Base-by-base conservation (phyloP, 371 early-diverging fungal genomes). In the Saksenaea vasiformis region DNA sequence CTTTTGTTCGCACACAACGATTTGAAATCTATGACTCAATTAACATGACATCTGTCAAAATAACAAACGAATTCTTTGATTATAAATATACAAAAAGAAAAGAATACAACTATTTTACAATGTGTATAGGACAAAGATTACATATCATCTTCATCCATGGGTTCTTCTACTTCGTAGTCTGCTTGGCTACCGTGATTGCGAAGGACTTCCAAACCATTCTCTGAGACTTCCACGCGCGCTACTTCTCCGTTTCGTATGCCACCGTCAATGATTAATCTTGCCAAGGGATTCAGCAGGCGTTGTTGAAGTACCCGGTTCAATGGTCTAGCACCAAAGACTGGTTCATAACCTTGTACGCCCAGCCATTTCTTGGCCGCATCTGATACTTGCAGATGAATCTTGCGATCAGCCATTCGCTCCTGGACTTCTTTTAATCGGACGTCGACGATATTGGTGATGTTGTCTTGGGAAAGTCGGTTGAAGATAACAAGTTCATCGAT, bases 401-500 rank as follows among this genome's bases (percentile, higher is more conserved):
- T 81, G 55, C 92, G 90, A 66, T 92, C 93, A 5, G 77, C 75
- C 34, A 96, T 68, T 41, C 91, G 90, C 19, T 79, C 60, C 70
- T 92, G 87, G 4, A 97, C 83, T 64, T 93, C 92, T 35, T 77
- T 60, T 26, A 96, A 76, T 54, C 96, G 89, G 8, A 94, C 88
- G 70, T 93, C 91, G 26, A 95, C 91, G 67, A 97, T 97, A 57
- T 79, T 82, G 28, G 86, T 80, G 60, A 96, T 87, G 31, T 85
- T 85, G 9, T 72, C 72, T 67, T 85, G 86, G 7, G 84, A 72
- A n/a, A 97, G 85, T 2, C 90, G 83, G 69, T 95, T 93, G 74
- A 96, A 96, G 56, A 92, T 88, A 27, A 93, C 84, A 62, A 93
- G 69, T 64, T 93, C 92, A 74, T 95, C 96, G 43, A 97, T 89